phyloP scores from a whole-genome alignment of 192 early-diverging fungal species.

The Phlyctochytrium arcticum region DNA sequence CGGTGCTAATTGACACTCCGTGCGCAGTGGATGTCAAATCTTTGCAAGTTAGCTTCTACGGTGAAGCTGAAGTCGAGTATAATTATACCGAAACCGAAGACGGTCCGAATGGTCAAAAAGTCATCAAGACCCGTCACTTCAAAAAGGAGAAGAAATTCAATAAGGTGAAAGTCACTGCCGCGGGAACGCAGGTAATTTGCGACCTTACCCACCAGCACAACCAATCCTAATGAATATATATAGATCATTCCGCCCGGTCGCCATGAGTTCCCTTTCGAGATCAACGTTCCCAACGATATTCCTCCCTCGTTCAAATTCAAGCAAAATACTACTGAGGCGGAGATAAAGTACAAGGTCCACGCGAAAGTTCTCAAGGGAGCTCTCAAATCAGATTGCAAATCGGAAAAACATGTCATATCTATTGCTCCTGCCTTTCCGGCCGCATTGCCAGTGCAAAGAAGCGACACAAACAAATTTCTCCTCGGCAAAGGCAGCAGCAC shows the following conservation, averaged over 20 bases:
- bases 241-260: not conserved
- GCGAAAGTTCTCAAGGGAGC: not conserved
- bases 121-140: not conserved
- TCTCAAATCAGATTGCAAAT: not conserved
- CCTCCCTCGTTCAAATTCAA: not conserved
- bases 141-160: constrained; percentile 18
- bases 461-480: constrained; percentile 3
- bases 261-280: not conserved
- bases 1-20: not conserved
- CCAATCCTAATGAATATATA: no score
- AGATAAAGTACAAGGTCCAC: not conserved
- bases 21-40: not conserved
- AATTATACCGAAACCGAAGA: not conserved
- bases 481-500: not conserved
- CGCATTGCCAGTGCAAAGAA: not conserved
- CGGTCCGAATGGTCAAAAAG: not conserved
- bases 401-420: not conserved
- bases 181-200: not conserved
- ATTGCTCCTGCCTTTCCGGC: not conserved
- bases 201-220: no score
- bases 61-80: constrained; percentile 3
- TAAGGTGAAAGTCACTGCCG: not conserved
- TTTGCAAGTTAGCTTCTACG: not conserved
- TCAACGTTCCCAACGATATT: not conserved
- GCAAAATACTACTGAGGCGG: not conserved